phyloP scores from a whole-genome alignment of 768 basidiomycete species.

The Auriscalpium orientale region DNA sequence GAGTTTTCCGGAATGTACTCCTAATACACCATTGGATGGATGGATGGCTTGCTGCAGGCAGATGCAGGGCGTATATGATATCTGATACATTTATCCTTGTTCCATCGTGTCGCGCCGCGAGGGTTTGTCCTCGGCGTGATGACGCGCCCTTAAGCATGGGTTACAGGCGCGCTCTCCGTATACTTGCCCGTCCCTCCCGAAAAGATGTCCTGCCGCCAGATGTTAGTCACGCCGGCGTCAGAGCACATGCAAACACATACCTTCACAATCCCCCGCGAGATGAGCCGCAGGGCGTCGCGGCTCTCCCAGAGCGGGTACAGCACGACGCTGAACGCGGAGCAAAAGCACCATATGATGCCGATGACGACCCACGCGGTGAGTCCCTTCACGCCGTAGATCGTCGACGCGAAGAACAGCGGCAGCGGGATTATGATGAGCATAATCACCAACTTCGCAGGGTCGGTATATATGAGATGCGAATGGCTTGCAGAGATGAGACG shows the following conservation, averaged over 20 bases:
- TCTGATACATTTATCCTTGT: too few relatives aligned
- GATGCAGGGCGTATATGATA: too few relatives aligned
- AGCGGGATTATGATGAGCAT: constrained; percentile 74
- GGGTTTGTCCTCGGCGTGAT: too few relatives aligned
- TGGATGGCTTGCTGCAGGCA: too few relatives aligned
- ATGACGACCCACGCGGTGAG: constrained; percentile 76
- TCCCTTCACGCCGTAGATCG: constrained; percentile 57
- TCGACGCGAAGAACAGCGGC: constrained; percentile 78
- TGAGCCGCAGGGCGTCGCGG: constrained; percentile 51
- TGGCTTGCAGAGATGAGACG: neutral
- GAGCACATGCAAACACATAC: constrained; percentile 26
- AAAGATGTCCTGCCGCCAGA: constrained; percentile 31
- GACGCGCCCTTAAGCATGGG: constrained; percentile 4
- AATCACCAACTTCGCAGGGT: constrained; percentile 39
- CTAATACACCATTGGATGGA: constrained; percentile 17
- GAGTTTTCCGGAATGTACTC: constrained; percentile 56
- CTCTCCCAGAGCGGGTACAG: constrained; percentile 87
- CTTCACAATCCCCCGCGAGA: constrained; percentile 56
- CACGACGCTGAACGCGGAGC: constrained; percentile 67
- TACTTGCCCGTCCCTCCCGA: constrained; percentile 35
- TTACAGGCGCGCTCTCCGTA: constrained; percentile 10
- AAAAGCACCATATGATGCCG: constrained; percentile 80
- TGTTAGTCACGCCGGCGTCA: neutral
- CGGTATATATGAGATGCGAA: neutral
- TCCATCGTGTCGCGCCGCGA: too few relatives aligned